A percentile compares a stretch with the other conserved stretches of the same genome.
These are phyloP conservation scores for Ambrosiella beaveri DNA, from an alignment of 2,329 filamentous ascomycete genomes.

Conservation along the genomic window DNA sequence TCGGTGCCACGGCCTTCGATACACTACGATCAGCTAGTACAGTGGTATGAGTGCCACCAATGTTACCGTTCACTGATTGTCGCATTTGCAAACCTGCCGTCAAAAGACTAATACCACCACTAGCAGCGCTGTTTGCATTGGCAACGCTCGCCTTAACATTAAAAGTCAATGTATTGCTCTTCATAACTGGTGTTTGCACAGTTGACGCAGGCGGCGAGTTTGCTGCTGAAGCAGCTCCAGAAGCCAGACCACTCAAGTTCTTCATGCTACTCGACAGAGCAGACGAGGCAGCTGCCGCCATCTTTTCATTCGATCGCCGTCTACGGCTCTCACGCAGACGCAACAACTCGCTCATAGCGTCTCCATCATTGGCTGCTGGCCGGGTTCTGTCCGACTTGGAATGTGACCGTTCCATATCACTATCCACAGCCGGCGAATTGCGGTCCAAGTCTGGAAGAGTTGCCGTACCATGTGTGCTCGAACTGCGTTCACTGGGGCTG, in stretches of 20 bases:
- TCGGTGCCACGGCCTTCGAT: not conserved
- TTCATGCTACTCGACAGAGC: not conserved
- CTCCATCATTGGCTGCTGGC: slow-evolving; percentile 25
- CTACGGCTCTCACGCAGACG: slow-evolving; percentile 38
- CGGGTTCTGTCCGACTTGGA: not conserved
- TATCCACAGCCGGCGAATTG: slow-evolving; percentile 25
- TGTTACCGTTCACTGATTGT: not conserved
- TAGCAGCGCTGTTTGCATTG: not conserved
- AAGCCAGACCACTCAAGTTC: not conserved
- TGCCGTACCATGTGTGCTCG: slow-evolving; percentile 20
- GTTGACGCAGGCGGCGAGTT: not conserved
- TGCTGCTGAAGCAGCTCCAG: not conserved
- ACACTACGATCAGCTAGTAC: slow-evolving; percentile 2
- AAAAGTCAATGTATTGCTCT: slow-evolving; percentile 1
- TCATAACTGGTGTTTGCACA: not conserved
- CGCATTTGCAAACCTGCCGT: slow-evolving; percentile 1
- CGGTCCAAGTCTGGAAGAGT: slow-evolving; percentile 9
- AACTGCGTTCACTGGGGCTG: slow-evolving; percentile 34
- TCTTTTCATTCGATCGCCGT: slow-evolving; percentile 19
- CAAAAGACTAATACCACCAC: slow-evolving; percentile 1
- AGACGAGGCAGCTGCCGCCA: slow-evolving; percentile 1
- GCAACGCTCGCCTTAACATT: slow-evolving; percentile 2
- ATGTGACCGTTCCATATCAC: slow-evolving; percentile 32
- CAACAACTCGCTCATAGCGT: slow-evolving; percentile 42
- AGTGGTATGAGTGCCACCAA: not conserved